These are phyloP conservation scores for Lachancea nothofagi DNA, from an alignment of 805 yeast genomes.

Conservation along the genomic window DNA sequence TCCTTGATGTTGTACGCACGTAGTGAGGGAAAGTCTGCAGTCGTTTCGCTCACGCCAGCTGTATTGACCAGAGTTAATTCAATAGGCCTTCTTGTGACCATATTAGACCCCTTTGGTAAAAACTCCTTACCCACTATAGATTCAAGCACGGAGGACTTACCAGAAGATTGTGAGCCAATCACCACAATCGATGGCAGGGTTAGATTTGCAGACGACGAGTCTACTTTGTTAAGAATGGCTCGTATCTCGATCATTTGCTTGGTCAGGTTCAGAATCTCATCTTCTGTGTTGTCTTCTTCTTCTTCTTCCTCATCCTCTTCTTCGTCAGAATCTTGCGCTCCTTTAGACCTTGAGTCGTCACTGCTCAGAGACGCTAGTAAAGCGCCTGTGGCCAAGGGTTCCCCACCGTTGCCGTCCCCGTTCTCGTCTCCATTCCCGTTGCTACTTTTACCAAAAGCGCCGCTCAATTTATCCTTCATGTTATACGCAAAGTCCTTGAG, in stretches of 20 bases:
- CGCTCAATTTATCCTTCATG: constrained; percentile 39
- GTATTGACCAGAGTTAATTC: constrained; percentile 89
- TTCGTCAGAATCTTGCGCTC: too few relatives aligned
- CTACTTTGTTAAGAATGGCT: constrained; percentile 67
- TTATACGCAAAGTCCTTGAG: constrained; percentile 59
- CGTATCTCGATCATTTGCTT: constrained; percentile 96
- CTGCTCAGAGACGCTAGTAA: constrained; percentile 30
- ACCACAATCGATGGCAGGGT: constrained; percentile 93
- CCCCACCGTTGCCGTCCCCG: constrained; percentile 42
- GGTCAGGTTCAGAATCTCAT: constrained; percentile 83
- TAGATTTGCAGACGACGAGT: constrained; percentile 64
- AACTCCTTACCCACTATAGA: constrained; percentile 98
- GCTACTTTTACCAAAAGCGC: constrained; percentile 31
- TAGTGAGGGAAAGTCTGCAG: constrained; percentile 90
- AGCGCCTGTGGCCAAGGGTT: constrained; percentile 41
- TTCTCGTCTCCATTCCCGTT: constrained; percentile 18
- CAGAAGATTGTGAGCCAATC: constrained; percentile 95
- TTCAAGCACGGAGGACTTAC: constrained; percentile 93
- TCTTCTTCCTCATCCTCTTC: constrained; percentile 50
- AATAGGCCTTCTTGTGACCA: constrained; percentile 97
- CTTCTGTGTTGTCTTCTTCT: constrained; percentile 55
- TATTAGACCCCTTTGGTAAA: constrained; percentile 92
- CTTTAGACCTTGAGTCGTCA: constrained; percentile 34
- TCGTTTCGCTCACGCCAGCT: constrained; percentile 72
- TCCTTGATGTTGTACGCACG: constrained; percentile 78